Percentiles rank a stretch among this genome's conserved stretches.
phyloP scores from a whole-genome alignment of 495 filamentous ascomycete genomes.

The Neurospora intermedia region DNA sequence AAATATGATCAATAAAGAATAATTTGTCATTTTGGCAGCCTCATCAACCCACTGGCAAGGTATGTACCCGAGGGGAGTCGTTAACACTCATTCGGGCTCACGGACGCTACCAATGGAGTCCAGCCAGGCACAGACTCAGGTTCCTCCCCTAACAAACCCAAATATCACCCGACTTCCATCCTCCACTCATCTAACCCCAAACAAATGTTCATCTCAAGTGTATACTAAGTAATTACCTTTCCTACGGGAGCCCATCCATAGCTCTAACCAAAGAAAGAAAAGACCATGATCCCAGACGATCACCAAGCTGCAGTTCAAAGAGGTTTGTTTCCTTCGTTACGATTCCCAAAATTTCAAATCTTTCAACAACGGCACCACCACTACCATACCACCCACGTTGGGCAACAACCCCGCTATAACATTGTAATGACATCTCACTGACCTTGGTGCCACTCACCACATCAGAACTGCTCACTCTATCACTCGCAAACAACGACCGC shows the following conservation, averaged over 20 bases:
- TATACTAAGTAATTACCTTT: background rate
- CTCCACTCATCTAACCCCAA: background rate
- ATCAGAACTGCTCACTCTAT: conserved; percentile 7
- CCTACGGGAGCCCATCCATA: background rate
- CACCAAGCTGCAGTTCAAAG: background rate
- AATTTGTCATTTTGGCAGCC: background rate
- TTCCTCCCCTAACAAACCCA: background rate
- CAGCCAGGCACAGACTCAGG: background rate
- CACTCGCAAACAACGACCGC: conserved; percentile 6
- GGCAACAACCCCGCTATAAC: background rate
- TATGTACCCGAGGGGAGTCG: background rate
- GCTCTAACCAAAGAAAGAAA: background rate
- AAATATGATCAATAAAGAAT: background rate
- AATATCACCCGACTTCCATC: background rate
- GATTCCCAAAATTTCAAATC: background rate
- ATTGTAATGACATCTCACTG: background rate
- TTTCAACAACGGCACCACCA: background rate
- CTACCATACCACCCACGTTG: background rate
- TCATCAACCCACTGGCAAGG: background rate
- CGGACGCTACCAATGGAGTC: background rate
- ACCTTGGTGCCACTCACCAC: background rate
- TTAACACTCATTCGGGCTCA: background rate
- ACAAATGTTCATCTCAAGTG: background rate
- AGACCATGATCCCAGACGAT: background rate
- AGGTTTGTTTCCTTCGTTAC: background rate